Evolutionary conservation across 1,284 basidiomycete genomes (phyloP), one percentile per base, ranked within the genome.

Genomic region (Sporisorium iseilematis-ciliati): DNA sequence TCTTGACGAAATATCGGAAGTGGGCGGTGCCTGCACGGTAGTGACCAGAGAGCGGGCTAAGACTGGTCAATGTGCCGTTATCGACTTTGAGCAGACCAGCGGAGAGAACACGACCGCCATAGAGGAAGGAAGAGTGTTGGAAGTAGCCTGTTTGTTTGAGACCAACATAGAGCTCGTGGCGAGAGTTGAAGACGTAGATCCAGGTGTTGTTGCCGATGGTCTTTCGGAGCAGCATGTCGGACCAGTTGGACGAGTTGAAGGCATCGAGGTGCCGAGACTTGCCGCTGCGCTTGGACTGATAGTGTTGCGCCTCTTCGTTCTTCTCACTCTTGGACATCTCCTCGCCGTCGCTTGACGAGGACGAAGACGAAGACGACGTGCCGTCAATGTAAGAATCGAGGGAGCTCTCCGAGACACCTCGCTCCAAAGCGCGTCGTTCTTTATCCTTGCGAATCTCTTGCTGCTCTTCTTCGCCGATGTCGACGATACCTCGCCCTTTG

Each of bases 401-500:
- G 25, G 72, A 75, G 42, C 63, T 66, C 48, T 66, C 66, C 6
- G 72, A 75, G n/a, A 70, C 57, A 7, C 72, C 72, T 2, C 72
- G 67, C 45, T 70, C 33, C 33, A 75, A 54, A 1, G 67, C 72
- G 0, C 64, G 50, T 14, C 64, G 66, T 35, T 75, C 45, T 8
- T 50, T 42, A 18, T 70, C 56, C 41, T 70, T 42, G 16, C 60
- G 62, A 4, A 65, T 33, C 55, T 82, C 72, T 12, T 58, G 54
- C 53, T 80, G 72, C 59, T 81, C 80, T 10, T 82, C 75, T 31
- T 70, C 40, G 16, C 73, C 77, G 6, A 81, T 68, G 38, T 80
- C 78, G 23, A 82, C 82, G 51, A 86, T 85, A 4, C 85, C 85
- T 7, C 66, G 49, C 7, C 82, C 82, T 16, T 84, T 67, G 40